Base-by-base conservation (phyloP, 2,329 filamentous ascomycete species). In the Aspergillus tubingensis region DNA sequence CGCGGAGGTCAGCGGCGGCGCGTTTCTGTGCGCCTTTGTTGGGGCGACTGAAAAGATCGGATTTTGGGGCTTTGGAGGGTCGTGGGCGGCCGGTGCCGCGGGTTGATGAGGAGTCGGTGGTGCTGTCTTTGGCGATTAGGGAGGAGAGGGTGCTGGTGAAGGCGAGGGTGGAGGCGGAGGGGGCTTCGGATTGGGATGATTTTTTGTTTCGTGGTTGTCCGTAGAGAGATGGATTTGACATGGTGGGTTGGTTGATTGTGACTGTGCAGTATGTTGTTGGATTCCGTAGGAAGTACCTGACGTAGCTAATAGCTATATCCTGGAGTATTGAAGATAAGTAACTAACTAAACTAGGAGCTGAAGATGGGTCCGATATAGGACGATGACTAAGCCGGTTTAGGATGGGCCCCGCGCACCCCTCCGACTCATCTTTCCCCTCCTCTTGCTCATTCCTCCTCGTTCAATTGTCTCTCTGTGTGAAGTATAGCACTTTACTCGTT, bases 111-210 rank as follows among this genome's bases (percentile, higher is more conserved):
- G 79, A 5, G 76, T 67, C 10, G 76, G 65, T 15, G 76, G 65
- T 15, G 5, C 21, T 13, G 62, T 80, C 71, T 62, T 80, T 81
- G 57, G 88, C 82, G 77, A 97, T 91, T 58, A 97, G 86, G 49
- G 88, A 91, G 68, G 90, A 89, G 64, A 98, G 86, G 66, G 95
- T 91, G 10, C 91, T 91, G n/a, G 90, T 88, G 80, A 99, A 98
- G 72, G 92, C 88, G 57, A 96, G 86, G 48, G 87, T 89, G 54
- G 86, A 89, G 17, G 92, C 86, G 17, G 87, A 86, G 19, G 84
- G 82, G 25, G 64, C 88, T 66, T 85, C 83, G 68, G 79, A 57
- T 39, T 62, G 77, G 54, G 73, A 73, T 62, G 75, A 73, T 43
- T 92, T 94, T 10, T 85, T 80, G 39, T 87, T 86, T 57, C 25